Conservation (phyloP, 768 basidiomycete genomes). For the Mycena venus region DNA sequence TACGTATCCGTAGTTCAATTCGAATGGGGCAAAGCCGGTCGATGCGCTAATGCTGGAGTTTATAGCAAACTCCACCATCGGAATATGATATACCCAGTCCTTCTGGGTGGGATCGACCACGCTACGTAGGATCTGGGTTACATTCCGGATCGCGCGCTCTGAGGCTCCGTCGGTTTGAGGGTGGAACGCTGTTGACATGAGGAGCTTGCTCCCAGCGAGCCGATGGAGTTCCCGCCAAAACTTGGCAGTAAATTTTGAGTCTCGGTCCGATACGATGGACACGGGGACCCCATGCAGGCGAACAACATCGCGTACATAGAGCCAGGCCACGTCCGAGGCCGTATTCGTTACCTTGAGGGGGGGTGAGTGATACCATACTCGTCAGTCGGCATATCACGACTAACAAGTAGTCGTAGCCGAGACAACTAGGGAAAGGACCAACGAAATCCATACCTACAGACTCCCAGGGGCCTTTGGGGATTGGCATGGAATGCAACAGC, state of each 20-base stretch:
- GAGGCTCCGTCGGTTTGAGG: conserved; percentile 55
- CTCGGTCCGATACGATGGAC: conserved; percentile 39
- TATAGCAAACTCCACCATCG: conserved; percentile 55
- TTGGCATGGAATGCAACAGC: conserved; percentile 35
- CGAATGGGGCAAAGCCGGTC: conserved; percentile 51
- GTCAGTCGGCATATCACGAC: conserved; percentile 2
- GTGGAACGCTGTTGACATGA: conserved; percentile 55
- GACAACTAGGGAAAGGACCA: conserved; percentile 39
- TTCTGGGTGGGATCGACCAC: conserved; percentile 41
- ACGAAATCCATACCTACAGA: conserved; percentile 52
- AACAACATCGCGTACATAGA: conserved; percentile 23
- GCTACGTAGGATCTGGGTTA: conserved; percentile 47
- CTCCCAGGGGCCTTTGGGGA: conserved; percentile 41
- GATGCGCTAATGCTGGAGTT: conserved; percentile 37
- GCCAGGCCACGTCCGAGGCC: conserved; percentile 7
- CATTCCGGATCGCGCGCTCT: conserved; percentile 41
- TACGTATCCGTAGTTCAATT: conserved; percentile 39
- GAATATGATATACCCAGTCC: conserved; percentile 47
- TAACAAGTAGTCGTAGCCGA: conserved; percentile 36
- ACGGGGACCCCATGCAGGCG: conserved; percentile 12
- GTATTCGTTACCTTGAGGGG: conserved; percentile 5
- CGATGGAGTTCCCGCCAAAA: conserved; percentile 28
- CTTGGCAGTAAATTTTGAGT: conserved; percentile 39
- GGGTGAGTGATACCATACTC: conserved; percentile 4
- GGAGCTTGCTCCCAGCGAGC: conserved; percentile 43